Conservation (phyloP, 768 basidiomycete genomes). For the Lactarius hengduanensis region DNA sequence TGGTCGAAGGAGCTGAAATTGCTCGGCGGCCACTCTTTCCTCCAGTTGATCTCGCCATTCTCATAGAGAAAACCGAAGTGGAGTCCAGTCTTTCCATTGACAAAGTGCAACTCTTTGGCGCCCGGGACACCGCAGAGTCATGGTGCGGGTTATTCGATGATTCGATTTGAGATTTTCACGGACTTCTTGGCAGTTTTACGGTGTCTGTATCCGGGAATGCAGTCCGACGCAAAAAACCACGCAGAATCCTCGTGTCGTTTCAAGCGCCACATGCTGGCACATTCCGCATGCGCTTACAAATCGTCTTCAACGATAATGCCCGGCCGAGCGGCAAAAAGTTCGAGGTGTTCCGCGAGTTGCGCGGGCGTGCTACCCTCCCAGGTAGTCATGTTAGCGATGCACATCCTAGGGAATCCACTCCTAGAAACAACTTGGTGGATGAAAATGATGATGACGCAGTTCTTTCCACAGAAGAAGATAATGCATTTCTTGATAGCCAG, state of each 20-base stretch:
- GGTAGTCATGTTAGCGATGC: not conserved
- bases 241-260: conserved; percentile 10
- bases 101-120: not conserved
- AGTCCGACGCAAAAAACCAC: not conserved
- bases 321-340: conserved; percentile 2
- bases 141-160: conserved; percentile 4
- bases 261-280: conserved; percentile 3
- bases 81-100: not conserved
- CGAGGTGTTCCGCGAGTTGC: conserved; percentile 9
- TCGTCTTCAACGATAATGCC: conserved; percentile 7
- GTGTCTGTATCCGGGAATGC: not conserved
- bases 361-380: not conserved
- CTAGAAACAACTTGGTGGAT: not conserved
- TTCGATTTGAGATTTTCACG: not conserved
- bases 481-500: conserved; percentile 43
- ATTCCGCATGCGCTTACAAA: not conserved
- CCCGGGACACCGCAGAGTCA: not conserved
- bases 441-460: not conserved
- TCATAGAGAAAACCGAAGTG: not conserved
- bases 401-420: not conserved
- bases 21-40: not conserved
- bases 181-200: conserved; percentile 2
- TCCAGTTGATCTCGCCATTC: not conserved
- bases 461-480: conserved; percentile 2
- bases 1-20: not conserved